These are phyloP conservation scores for Kurtzmaniella cleridarum DNA, from an alignment of 805 yeast species.

Conservation along the genomic window DNA sequence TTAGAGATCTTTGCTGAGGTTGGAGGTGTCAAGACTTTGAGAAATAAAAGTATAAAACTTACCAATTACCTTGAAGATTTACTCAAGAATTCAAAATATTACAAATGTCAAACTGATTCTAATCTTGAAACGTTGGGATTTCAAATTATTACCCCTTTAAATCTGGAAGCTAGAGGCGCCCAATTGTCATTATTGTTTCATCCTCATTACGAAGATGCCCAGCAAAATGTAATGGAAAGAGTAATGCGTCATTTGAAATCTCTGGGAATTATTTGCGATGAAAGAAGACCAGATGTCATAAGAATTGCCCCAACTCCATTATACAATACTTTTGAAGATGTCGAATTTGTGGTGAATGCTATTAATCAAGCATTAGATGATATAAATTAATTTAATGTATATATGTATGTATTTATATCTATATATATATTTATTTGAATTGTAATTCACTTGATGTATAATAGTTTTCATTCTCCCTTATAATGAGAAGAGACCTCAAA, in stretches of 20 bases:
- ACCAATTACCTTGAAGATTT: constrained; percentile 52
- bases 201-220: constrained; percentile 29
- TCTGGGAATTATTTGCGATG: constrained; percentile 76
- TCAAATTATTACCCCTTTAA: constrained; percentile 69
- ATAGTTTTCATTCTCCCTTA: too few species aligned
- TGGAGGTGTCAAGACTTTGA: constrained; percentile 60
- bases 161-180: constrained; percentile 58
- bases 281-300: constrained; percentile 85
- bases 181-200: constrained; percentile 73
- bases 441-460: background rate
- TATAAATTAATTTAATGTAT: constrained; percentile 1
- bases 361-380: constrained; percentile 37
- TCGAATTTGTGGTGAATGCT: constrained; percentile 38
- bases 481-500: background rate
- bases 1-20: constrained; percentile 51
- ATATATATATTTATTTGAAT: too few species aligned
- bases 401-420: too few species aligned
- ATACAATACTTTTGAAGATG: constrained; percentile 72
- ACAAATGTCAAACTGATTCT: constrained; percentile 22
- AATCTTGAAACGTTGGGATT: constrained; percentile 36
- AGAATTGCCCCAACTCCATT: constrained; percentile 84
- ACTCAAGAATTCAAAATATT: constrained; percentile 44
- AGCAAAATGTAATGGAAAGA: constrained; percentile 53
- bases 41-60: constrained; percentile 51
- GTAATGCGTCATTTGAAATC: constrained; percentile 47